phyloP scores from a whole-genome alignment of 75 land plant genomes.

The Picea sitchensis region DNA sequence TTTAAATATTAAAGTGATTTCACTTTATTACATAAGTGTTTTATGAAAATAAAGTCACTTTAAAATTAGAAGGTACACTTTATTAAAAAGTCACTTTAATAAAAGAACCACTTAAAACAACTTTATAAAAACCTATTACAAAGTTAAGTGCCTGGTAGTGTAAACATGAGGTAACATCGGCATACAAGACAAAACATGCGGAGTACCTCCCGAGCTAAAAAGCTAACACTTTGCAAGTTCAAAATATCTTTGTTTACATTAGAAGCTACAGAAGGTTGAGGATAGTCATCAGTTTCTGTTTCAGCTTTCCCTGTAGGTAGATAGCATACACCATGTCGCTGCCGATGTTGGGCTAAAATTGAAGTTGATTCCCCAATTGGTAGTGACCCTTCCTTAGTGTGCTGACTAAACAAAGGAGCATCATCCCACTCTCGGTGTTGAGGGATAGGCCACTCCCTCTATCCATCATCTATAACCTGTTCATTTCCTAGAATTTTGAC shows the following conservation, averaged over 20 bases:
- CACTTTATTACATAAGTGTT: too few species aligned
- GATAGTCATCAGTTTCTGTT: constrained; percentile 45
- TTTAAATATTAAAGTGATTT: too few species aligned
- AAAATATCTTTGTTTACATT: constrained; percentile 41
- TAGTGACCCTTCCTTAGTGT: constrained; percentile 30
- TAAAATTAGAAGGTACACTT: too few species aligned
- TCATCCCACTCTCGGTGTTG: constrained; percentile 25
- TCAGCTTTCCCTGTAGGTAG: constrained; percentile 55
- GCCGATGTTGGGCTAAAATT: constrained; percentile 72
- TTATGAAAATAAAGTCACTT: too few species aligned
- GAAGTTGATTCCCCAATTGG: constrained; percentile 51
- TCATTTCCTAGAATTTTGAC: constrained; percentile 37
- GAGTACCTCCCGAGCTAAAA: too few species aligned
- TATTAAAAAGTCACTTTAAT: too few species aligned
- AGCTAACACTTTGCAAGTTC: constrained; percentile 40
- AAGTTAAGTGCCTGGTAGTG: too few species aligned
- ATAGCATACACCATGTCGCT: constrained; percentile 74
- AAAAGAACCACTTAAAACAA: too few species aligned
- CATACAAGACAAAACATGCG: too few species aligned
- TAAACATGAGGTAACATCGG: too few species aligned
- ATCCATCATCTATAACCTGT: constrained; percentile 16
- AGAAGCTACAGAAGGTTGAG: constrained; percentile 14
- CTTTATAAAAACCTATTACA: too few species aligned
- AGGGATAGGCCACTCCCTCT: constrained; percentile 24
- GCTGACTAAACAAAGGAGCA: constrained; percentile 6